Evolutionary conservation across 331 rosid species (phyloP).

Genomic region (Rhamnella rubrinervis): DNA sequence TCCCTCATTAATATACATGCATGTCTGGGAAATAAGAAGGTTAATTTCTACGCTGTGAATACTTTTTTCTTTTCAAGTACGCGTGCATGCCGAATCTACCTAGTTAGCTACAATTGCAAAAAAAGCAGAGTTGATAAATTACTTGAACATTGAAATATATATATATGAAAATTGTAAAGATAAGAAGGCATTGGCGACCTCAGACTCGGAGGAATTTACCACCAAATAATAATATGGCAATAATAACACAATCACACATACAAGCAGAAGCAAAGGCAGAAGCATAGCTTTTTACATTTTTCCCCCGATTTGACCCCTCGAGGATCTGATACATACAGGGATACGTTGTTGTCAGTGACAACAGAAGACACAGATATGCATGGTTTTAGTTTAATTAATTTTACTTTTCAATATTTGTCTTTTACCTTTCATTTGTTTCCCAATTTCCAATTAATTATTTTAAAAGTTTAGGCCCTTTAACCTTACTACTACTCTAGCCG

Average conservation of each 20-base stretch:
- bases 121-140: too few species aligned
- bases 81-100: too few species aligned
- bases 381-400: conserved; percentile 20
- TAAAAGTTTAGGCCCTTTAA: too few species aligned
- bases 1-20: too few species aligned
- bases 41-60: too few species aligned
- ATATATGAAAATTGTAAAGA: too few species aligned
- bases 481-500: too few species aligned
- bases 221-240: conserved; percentile 27
- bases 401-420: conserved; percentile 33
- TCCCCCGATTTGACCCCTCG: conserved; percentile 63
- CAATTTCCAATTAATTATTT: too few species aligned
- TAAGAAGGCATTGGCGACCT: neutral
- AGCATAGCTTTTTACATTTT: neutral
- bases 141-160: too few species aligned
- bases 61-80: too few species aligned
- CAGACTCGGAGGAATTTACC: conserved; percentile 6
- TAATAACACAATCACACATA: conserved; percentile 38
- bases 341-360: conserved; percentile 51
- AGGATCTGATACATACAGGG: conserved; percentile 28
- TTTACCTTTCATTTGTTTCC: conserved; percentile 2
- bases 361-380: conserved; percentile 40
- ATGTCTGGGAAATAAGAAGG: too few species aligned
- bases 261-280: neutral
- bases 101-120: too few species aligned